Base-by-base conservation (phyloP, 768 basidiomycete genomes). In the Antrodiella citrinella region DNA sequence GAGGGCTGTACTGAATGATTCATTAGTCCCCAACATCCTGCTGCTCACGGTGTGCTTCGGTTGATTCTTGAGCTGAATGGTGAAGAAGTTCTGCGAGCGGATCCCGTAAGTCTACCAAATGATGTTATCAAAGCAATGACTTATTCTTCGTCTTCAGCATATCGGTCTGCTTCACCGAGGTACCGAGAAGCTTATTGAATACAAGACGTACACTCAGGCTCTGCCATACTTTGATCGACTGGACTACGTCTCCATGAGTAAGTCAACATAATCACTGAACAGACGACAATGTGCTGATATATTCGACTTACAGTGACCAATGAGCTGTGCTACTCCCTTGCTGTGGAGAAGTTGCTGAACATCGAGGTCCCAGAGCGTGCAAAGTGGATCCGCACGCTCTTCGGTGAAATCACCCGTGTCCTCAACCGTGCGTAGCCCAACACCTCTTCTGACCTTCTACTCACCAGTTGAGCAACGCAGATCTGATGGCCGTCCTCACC, bases 241-340 rank as follows among this genome's bases (percentile, higher is more conserved):
- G 52, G 96, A 99, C 74, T 99, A 99, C 60, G 95, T 98, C 48
- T 97, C 95, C 45, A 98, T 97, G 96, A 99, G 92, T 94, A 61
- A 42, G 90, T 50, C 12, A 19, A 20, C n/a, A 44, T 48, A n/a
- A 3, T 18, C 46, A 21, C 21, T 47, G 21, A 39, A 39, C 26
- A 42, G 23, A n/a, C n/a, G n/a, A n/a, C 30, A 7, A 35, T 45
- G 5, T 7, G 47, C 11, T 1, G 26, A 12, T 10, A 43, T 19
- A 22, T 43, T n/a, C 21, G 19, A 5, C 30, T 20, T 35, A 4
- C 59, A 96, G 92, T 99, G 96, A 98, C 96, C 25, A 99, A 98
- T 67, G 96, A 99, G 65, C 80, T 95, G 12, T 95, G 90, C 65
- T 99, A 96, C 71, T 91, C 93, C 2, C 79, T 96, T 25, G 96